These are phyloP conservation scores for Mycena sp. DNA, from an alignment of 1,284 basidiomycete genomes.

Conservation along the genomic window DNA sequence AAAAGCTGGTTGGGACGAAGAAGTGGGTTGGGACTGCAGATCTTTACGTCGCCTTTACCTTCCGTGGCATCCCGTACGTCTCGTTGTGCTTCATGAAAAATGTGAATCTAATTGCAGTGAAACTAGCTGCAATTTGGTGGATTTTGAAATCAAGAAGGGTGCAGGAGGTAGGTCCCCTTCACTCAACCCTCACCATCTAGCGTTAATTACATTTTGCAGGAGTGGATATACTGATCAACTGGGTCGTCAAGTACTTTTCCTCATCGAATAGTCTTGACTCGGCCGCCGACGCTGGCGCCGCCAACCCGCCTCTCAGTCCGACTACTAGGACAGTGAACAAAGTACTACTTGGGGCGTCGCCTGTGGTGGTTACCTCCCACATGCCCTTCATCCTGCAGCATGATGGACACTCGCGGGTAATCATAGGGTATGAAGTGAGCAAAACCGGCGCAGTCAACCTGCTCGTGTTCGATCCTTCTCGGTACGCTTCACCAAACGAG, in stretches of 20 bases:
- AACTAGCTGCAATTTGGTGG: conserved; percentile 67
- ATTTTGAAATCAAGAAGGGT: conserved; percentile 59
- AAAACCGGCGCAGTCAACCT: conserved; percentile 68
- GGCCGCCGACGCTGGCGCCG: conserved; percentile 24
- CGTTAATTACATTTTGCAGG: conserved; percentile 40
- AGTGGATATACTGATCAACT: conserved; percentile 60
- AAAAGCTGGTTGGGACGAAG: conserved; percentile 66
- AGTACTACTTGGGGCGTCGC: conserved; percentile 54
- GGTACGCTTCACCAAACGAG: conserved; percentile 51
- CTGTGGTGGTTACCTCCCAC: conserved; percentile 65
- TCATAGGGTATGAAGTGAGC: conserved; percentile 82
- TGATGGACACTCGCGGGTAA: conserved; percentile 83
- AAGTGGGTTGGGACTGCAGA: conserved; percentile 88
- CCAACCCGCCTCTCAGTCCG: conserved; percentile 31
- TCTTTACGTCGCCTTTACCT: conserved; percentile 74
- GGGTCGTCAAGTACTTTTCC: conserved; percentile 74
- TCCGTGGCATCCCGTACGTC: conserved; percentile 80
- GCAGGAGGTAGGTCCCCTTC: conserved; percentile 46
- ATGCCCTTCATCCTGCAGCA: conserved; percentile 88
- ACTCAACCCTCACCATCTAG: background rate
- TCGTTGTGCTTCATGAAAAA: background rate
- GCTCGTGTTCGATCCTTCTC: conserved; percentile 82
- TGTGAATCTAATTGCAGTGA: background rate
- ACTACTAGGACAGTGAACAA: conserved; percentile 51
- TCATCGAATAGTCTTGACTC: conserved; percentile 37